These are phyloP conservation scores for Phialocephala subalpina DNA, from an alignment of 2,329 filamentous ascomycete genomes.

Conservation along the genomic window DNA sequence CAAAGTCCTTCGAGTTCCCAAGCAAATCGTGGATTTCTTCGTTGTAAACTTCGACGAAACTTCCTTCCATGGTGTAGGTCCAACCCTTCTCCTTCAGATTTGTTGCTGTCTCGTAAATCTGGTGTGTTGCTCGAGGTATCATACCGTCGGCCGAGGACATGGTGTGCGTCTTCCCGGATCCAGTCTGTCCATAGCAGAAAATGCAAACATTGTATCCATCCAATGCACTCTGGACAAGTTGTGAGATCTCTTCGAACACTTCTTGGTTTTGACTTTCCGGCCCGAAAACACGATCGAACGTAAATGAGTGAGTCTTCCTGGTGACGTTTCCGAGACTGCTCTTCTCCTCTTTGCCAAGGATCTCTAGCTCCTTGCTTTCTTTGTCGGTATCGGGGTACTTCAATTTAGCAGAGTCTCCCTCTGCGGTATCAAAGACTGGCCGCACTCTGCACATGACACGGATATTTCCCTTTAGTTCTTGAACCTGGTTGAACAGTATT, in stretches of 20 bases:
- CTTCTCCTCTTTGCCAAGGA: constrained; percentile 84
- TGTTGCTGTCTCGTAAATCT: constrained; percentile 91
- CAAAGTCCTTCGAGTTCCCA: constrained; percentile 72
- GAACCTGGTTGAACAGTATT: constrained; percentile 96
- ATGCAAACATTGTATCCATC: constrained; percentile 99
- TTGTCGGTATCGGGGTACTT: constrained; percentile 80
- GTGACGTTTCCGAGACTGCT: constrained; percentile 80
- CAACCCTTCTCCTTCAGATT: constrained; percentile 89
- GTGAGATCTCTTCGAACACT: constrained; percentile 95
- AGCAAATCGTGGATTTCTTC: constrained; percentile 94
- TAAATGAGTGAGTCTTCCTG: constrained; percentile 83
- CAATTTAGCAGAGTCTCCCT: constrained; percentile 74
- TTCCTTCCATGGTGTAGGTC: constrained; percentile 93
- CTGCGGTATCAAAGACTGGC: constrained; percentile 69
- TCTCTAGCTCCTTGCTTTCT: constrained; percentile 85
- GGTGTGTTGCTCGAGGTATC: constrained; percentile 91
- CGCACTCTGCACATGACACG: constrained; percentile 97
- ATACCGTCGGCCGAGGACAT: constrained; percentile 94
- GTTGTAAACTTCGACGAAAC: constrained; percentile 98
- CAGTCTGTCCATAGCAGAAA: constrained; percentile 97
- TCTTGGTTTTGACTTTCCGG: constrained; percentile 81
- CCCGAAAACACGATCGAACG: constrained; percentile 92
- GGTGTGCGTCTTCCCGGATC: constrained; percentile 94
- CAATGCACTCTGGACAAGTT: constrained; percentile 93
- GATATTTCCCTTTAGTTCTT: constrained; percentile 98